These are phyloP conservation scores for Excoecaria cochinchinensis DNA, from an alignment of 345 rosid species.

Conservation along the genomic window DNA sequence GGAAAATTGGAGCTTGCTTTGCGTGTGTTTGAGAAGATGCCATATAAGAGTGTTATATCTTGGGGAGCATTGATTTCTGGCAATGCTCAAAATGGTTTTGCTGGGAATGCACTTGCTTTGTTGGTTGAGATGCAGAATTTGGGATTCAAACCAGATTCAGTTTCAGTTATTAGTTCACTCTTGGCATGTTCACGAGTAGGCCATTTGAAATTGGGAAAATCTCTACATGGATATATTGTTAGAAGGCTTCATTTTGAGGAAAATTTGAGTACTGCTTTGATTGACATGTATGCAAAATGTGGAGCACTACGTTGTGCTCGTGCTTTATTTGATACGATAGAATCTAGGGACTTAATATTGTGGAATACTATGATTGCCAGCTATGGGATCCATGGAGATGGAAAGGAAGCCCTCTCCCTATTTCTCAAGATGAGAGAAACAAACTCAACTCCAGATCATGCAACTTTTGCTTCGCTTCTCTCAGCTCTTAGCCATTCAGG, in stretches of 20 bases:
- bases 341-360: constrained; percentile 49
- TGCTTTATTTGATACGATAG: constrained; percentile 45
- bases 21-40: constrained; percentile 45
- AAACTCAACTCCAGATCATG: constrained; percentile 50
- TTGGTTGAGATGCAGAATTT: constrained; percentile 53
- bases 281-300: constrained; percentile 76
- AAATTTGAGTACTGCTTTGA: constrained; percentile 50
- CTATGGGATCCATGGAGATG: constrained; percentile 68
- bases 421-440: constrained; percentile 52
- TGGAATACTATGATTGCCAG: constrained; percentile 72
- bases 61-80: constrained; percentile 70
- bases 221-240: constrained; percentile 49
- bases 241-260: constrained; percentile 46
- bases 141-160: constrained; percentile 52
- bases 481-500: constrained; percentile 78
- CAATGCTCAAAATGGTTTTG: constrained; percentile 62
- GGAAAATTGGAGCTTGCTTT: constrained; percentile 58
- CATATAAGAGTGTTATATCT: constrained; percentile 44
- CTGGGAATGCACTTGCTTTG: constrained; percentile 40
- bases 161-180: constrained; percentile 55
- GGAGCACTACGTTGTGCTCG: constrained; percentile 49
- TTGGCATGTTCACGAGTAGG: constrained; percentile 59
- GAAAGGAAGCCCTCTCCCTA: constrained; percentile 56
- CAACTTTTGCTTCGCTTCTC: constrained; percentile 68
- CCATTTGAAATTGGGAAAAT: constrained; percentile 53